Percentiles rank a stretch among this genome's conserved stretches.
Evolutionary conservation across 1,139 yeast species (phyloP).

Genomic region (Protomyces lactucae-debilis): DNA sequence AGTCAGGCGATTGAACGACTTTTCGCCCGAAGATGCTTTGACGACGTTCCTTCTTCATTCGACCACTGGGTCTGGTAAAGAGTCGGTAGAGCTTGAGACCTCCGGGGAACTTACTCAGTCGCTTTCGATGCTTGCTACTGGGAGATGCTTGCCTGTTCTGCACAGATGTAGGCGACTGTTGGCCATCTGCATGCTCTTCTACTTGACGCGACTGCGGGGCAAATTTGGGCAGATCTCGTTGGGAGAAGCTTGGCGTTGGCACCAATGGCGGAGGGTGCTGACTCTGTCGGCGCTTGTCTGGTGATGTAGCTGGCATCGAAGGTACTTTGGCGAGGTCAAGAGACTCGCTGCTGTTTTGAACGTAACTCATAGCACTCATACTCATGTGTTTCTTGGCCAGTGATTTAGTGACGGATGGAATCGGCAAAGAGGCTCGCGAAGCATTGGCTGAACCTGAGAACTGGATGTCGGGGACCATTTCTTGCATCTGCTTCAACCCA

Average conservation of each 20-base stretch:
- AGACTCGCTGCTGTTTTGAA: not conserved
- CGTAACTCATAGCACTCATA: not conserved
- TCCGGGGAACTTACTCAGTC: not conserved
- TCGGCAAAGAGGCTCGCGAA: not conserved
- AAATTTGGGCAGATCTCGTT: not conserved
- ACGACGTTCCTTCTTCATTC: not conserved
- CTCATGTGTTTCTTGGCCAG: not conserved
- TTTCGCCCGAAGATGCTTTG: not conserved
- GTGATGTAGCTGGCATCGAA: not conserved
- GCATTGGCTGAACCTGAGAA: not conserved
- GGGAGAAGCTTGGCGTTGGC: not conserved
- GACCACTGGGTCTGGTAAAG: not conserved
- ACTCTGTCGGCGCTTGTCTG: not conserved
- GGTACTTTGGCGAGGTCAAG: not conserved
- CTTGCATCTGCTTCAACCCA: not conserved
- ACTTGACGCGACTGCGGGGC: not conserved
- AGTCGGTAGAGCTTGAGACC: not conserved
- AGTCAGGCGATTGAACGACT: not conserved
- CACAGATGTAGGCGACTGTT: not conserved
- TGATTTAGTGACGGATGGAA: not conserved
- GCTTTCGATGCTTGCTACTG: not conserved
- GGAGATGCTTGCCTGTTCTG: not conserved
- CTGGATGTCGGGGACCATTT: not conserved
- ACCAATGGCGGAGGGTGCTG: not conserved
- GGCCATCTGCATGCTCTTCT: too few species aligned